Base-by-base conservation (phyloP, 805 yeast genomes). In the Huiozyma naganishii region DNA sequence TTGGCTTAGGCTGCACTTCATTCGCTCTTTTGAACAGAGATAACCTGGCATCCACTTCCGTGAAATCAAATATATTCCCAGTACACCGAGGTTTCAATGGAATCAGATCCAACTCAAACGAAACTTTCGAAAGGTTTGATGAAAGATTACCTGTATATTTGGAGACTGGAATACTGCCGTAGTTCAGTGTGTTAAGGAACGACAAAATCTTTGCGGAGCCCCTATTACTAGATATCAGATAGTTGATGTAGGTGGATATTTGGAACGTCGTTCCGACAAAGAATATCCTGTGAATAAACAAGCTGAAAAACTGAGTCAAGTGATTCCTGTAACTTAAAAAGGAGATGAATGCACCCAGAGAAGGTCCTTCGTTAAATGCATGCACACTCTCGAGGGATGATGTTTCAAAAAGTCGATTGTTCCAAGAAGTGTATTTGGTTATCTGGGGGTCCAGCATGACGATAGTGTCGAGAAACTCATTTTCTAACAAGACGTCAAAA, bases 101-200 rank as follows among this genome's bases (percentile, higher is more conserved):
- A 5, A 74, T 65, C 33, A 70, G 69, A 12, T 79, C 69, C 4
- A 17, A 17, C 4, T 17, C 23, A 17, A 17, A 17, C 4, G 23
- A 17, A 17, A 17, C 23, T 30, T 30, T 30, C 4, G 37, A 33
- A 27, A 38, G 12, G 28, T 42, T 41, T 32, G 38, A 13, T 13
- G 23, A 13, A 5, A 42, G 13, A n/a, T 37, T 29, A 32, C 35
- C 38, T 71, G 69, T 40, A 70, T 62, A 27, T 53, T 40, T 33
- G 1, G 41, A 8, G 6, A 41, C 6, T 12, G 68, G 66, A 42
- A 67, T 69, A 23, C 72, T 74, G 44, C 72, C 66, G 41, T 72
- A 78, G 53, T 82, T 84, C 41, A 84, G 62, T 5, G 81, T 67
- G 61, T 86, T 95, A 52, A 89, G 67, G 46, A 83, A 79, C 32